Conservation (phyloP, 148 eudicot genomes). For the Dysphania ambrosioides region DNA sequence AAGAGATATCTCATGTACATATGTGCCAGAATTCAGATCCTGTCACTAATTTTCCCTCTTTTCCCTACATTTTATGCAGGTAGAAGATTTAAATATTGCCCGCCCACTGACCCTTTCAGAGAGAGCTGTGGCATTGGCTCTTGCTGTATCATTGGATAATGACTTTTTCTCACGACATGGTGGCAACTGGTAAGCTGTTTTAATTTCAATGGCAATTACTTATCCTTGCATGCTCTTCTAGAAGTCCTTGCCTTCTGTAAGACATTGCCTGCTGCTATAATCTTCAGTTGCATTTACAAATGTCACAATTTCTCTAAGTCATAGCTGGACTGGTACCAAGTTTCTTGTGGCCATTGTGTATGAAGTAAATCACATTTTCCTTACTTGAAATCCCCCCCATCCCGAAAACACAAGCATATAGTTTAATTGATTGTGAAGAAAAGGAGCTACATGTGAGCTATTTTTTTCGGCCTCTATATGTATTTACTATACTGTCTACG, state of each 20-base stretch:
- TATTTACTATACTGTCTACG: too few species aligned
- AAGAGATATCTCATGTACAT: not conserved
- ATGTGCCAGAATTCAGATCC: not conserved
- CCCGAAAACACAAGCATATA: not conserved
- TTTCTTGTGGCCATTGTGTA: not conserved
- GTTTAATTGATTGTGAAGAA: too few species aligned
- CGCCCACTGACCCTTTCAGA: constrained; percentile 88
- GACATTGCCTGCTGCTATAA: not conserved
- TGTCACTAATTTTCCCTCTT: constrained; percentile 12
- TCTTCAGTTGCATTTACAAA: constrained; percentile 1
- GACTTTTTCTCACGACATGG: constrained; percentile 94
- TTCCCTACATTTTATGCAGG: constrained; percentile 33
- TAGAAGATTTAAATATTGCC: constrained; percentile 63
- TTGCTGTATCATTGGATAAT: constrained; percentile 89
- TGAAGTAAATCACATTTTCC: not conserved
- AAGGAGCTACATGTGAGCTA: too few species aligned
- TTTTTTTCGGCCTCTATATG: too few species aligned
- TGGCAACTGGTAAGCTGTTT: constrained; percentile 63
- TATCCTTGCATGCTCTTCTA: not conserved
- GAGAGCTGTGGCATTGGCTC: constrained; percentile 89
- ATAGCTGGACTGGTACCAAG: not conserved
- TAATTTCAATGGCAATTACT: constrained; percentile 3
- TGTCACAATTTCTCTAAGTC: not conserved
- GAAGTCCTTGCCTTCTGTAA: not conserved
- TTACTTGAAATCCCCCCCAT: not conserved